Percentiles rank a stretch among this genome's conserved stretches.
Evolutionary conservation across 1,139 yeast species (phyloP).

Genomic region (Debaryomyces sp.): DNA sequence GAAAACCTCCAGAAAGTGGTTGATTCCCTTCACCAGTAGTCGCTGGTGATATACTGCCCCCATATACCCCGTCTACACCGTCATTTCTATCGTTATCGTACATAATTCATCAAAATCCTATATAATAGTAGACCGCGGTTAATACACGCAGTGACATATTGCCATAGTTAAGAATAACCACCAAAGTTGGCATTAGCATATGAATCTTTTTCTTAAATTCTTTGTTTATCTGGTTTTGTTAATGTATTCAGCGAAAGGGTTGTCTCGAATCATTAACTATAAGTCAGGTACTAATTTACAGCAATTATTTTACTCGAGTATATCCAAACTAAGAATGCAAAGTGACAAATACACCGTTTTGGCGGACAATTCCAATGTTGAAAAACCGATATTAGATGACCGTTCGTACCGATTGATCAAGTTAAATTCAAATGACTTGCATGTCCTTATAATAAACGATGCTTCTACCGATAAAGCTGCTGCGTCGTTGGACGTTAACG

Average conservation of each 20-base stretch:
- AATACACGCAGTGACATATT: slow-evolving; percentile 2
- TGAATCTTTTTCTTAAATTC: slow-evolving; percentile 3
- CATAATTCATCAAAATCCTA: neutral
- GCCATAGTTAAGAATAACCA: slow-evolving; percentile 4
- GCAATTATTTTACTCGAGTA: neutral
- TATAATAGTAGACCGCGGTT: slow-evolving; percentile 3
- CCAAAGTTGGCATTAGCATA: neutral
- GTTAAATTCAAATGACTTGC: slow-evolving; percentile 63
- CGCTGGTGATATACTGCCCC: neutral
- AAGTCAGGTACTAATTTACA: neutral
- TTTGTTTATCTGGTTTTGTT: slow-evolving; percentile 5
- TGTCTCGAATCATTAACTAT: slow-evolving; percentile 5
- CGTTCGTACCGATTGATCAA: slow-evolving; percentile 69
- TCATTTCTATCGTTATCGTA: neutral
- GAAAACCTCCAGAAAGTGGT: slow-evolving; percentile 18
- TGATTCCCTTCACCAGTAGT: slow-evolving; percentile 2
- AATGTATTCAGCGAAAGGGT: slow-evolving; percentile 7
- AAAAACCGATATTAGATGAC: slow-evolving; percentile 74
- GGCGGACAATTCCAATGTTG: slow-evolving; percentile 29
- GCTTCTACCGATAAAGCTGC: slow-evolving; percentile 88
- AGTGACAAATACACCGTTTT: slow-evolving; percentile 17
- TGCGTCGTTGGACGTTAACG: slow-evolving; percentile 89
- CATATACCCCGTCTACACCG: too few relatives aligned
- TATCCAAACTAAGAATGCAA: slow-evolving; percentile 2
- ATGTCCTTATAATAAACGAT: slow-evolving; percentile 79